Evolutionary conservation across 352 stramenopile genomes (phyloP).

Genomic region (Phytophthora niederhauseri): DNA sequence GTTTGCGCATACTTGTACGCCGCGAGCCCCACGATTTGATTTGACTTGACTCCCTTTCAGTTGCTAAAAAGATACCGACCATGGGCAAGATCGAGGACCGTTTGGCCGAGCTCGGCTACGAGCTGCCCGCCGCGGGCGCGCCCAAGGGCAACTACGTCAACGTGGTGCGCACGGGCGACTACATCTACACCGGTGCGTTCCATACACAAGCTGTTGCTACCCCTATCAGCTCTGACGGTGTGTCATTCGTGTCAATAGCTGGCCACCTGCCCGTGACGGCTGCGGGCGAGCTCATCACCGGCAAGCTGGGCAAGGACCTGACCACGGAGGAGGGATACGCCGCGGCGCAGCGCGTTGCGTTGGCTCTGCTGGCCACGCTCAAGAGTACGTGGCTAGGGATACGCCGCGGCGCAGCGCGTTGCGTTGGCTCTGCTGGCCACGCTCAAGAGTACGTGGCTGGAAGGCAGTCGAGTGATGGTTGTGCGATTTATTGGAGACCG

Average conservation of each 20-base stretch:
- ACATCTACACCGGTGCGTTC: conserved; percentile 75
- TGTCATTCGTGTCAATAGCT: conserved; percentile 37
- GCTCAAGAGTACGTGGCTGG: conserved; percentile 70
- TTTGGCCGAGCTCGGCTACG: conserved; percentile 70
- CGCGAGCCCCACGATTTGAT: conserved; percentile 6
- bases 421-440: conserved; percentile 92
- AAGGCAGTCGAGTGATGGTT: not conserved
- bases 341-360: conserved; percentile 82
- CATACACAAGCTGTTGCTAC: not conserved
- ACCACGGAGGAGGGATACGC: conserved; percentile 91
- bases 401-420: conserved; percentile 84
- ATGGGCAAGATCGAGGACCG: conserved; percentile 66
- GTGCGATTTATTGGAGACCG: not conserved
- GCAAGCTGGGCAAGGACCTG: conserved; percentile 78
- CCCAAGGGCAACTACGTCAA: conserved; percentile 93
- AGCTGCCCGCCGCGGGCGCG: conserved; percentile 69
- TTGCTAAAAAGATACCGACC: conserved; percentile 17
- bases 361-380: conserved; percentile 92
- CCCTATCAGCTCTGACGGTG: conserved; percentile 3
- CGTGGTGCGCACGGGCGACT: conserved; percentile 76
- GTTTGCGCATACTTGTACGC: conserved; percentile 13
- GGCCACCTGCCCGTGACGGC: conserved; percentile 77
- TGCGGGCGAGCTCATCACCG: conserved; percentile 73
- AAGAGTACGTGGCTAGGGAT: conserved; percentile 72
- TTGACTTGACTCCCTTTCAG: conserved; percentile 1